phyloP scores from a whole-genome alignment of 768 basidiomycete genomes.

The Lanmaoa pseudosensibilis region DNA sequence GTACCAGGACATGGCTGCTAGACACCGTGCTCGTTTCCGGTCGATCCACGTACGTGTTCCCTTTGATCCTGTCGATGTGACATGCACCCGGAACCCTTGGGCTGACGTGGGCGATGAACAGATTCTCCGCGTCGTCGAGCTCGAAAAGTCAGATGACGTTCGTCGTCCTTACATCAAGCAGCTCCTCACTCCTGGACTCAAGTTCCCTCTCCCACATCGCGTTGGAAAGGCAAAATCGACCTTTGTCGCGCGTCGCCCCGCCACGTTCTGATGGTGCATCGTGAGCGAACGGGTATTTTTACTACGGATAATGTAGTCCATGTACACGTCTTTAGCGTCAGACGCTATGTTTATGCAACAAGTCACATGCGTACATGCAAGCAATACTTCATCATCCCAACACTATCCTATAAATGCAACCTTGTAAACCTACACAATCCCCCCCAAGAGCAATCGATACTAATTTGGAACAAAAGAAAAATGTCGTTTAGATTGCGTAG shows the following conservation, averaged over 20 bases:
- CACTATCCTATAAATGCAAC: neutral
- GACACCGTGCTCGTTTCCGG: constrained; percentile 98
- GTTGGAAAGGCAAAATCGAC: constrained; percentile 75
- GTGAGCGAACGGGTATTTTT: neutral
- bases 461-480: neutral
- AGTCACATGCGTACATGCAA: constrained; percentile 5
- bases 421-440: neutral
- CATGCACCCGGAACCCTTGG: neutral
- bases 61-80: neutral
- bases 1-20: constrained; percentile 99
- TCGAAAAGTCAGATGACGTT: constrained; percentile 87
- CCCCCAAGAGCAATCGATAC: neutral
- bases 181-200: constrained; percentile 84
- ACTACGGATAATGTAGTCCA: constrained; percentile 12
- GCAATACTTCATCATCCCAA: neutral
- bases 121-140: constrained; percentile 97
- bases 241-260: constrained; percentile 76
- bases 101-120: constrained; percentile 31
- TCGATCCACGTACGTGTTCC: constrained; percentile 83
- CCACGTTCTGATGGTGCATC: constrained; percentile 54
- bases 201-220: constrained; percentile 96
- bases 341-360: constrained; percentile 17
- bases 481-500: neutral
- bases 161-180: constrained; percentile 99
- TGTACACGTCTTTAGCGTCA: constrained; percentile 9